A percentile compares a stretch with the other conserved stretches of the same genome.
Conservation (phyloP, 495 filamentous ascomycete genomes). For the Clohesyomyces aquaticus region DNA sequence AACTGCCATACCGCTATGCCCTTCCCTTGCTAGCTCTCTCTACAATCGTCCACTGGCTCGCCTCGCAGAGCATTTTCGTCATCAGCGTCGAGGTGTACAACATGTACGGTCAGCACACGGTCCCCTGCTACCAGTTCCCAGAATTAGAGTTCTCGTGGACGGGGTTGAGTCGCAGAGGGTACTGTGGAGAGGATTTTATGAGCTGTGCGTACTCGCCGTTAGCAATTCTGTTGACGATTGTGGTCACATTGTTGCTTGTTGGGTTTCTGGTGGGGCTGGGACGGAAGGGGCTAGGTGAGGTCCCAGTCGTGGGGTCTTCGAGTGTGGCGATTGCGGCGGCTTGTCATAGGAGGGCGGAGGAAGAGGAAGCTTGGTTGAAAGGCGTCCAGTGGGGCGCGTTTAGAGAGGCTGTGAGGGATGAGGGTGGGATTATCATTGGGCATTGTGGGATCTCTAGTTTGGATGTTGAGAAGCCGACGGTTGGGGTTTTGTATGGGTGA, state of each 20-base stretch:
- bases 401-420: neutral
- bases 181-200: neutral
- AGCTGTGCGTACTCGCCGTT: neutral
- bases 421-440: neutral
- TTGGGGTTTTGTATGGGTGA: neutral
- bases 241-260: neutral
- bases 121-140: neutral
- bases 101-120: neutral
- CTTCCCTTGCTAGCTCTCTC: slow-evolving; percentile 17
- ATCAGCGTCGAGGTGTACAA: slow-evolving; percentile 15
- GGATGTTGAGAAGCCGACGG: neutral
- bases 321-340: slow-evolving; percentile 1
- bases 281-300: neutral
- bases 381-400: neutral
- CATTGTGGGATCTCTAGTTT: slow-evolving; percentile 2
- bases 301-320: neutral
- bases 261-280: neutral
- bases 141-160: no score
- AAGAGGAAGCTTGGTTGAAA: neutral
- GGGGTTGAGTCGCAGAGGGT: neutral
- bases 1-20: slow-evolving; percentile 32
- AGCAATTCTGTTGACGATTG: neutral
- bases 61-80: slow-evolving; percentile 31
- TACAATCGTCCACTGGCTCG: slow-evolving; percentile 24
- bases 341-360: neutral